Conservation (phyloP, 164 flowering plant genomes). For the Umbilicus rupestris region DNA sequence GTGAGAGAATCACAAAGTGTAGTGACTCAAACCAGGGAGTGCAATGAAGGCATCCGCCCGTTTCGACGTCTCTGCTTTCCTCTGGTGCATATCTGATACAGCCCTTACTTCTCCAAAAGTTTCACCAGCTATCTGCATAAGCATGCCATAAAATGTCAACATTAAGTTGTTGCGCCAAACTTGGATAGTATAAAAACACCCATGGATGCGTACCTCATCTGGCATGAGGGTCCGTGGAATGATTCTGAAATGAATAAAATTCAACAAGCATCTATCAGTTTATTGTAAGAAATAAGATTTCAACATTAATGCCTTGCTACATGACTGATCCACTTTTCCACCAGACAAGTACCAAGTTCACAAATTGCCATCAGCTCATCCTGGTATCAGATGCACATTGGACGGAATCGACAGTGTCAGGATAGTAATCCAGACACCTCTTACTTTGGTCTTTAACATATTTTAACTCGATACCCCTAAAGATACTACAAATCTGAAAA, state of each 20-base stretch:
- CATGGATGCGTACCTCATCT: conserved; percentile 49
- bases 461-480: background rate
- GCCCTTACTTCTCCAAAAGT: conserved; percentile 76
- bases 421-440: background rate
- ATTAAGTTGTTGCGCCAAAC: background rate
- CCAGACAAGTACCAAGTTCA: background rate
- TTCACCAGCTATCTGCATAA: conserved; percentile 63
- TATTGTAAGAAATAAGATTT: background rate
- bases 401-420: too few relatives aligned
- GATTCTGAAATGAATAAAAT: conserved; percentile 43
- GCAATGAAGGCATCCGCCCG: conserved; percentile 97
- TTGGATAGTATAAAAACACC: background rate
- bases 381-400: background rate
- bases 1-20: background rate
- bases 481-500: background rate
- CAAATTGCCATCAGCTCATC: background rate
- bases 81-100: conserved; percentile 88
- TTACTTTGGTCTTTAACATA: background rate
- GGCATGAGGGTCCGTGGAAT: conserved; percentile 82
- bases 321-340: background rate
- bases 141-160: background rate
- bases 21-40: conserved; percentile 53
- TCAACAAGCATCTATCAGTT: conserved; percentile 1
- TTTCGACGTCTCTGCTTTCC: conserved; percentile 93
- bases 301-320: conserved; percentile 1